A percentile compares a stretch with the other conserved stretches of the same genome.
phyloP scores from a whole-genome alignment of 1,139 yeast genomes.

The Ogataea hybrid region DNA sequence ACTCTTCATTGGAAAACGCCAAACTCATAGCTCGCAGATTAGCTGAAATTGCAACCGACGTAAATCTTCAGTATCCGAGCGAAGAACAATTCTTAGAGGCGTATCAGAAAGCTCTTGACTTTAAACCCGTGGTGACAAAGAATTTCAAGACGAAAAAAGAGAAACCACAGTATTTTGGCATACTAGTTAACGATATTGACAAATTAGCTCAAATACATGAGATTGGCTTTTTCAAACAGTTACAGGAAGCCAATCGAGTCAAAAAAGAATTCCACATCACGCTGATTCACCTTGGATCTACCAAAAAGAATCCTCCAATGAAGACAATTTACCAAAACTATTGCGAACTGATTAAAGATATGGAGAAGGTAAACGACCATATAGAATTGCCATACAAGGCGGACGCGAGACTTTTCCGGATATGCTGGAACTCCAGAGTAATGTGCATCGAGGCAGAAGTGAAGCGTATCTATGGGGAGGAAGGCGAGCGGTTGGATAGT shows the following conservation, averaged over 20 bases:
- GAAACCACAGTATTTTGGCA: constrained; percentile 41
- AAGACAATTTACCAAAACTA: constrained; percentile 23
- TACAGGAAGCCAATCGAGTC: constrained; percentile 40
- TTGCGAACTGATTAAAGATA: constrained; percentile 8
- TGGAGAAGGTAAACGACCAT: constrained; percentile 3
- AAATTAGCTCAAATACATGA: constrained; percentile 1
- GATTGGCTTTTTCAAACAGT: constrained; percentile 19
- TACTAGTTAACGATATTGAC: constrained; percentile 25
- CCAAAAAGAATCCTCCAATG: constrained; percentile 30
- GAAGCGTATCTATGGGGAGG: constrained; percentile 24
- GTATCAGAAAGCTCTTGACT: constrained; percentile 47
- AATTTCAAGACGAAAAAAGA: constrained; percentile 27
- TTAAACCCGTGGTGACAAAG: constrained; percentile 52
- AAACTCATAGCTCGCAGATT: constrained; percentile 42
- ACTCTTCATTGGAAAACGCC: constrained; percentile 56
- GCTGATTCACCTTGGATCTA: constrained; percentile 52
- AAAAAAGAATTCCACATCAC: constrained; percentile 77
- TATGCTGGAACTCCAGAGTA: constrained; percentile 53
- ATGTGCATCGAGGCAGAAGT: constrained; percentile 57
- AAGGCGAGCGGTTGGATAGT: constrained; percentile 22
- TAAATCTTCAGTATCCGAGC: constrained; percentile 45
- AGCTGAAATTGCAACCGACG: constrained; percentile 42
- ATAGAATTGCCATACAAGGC: constrained; percentile 28
- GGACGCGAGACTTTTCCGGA: constrained; percentile 40
- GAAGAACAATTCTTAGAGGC: constrained; percentile 41